A percentile compares a stretch with the other conserved stretches of the same genome.
Conservation (phyloP, 352 stramenopile genomes). For the Phytopythium boreale region DNA sequence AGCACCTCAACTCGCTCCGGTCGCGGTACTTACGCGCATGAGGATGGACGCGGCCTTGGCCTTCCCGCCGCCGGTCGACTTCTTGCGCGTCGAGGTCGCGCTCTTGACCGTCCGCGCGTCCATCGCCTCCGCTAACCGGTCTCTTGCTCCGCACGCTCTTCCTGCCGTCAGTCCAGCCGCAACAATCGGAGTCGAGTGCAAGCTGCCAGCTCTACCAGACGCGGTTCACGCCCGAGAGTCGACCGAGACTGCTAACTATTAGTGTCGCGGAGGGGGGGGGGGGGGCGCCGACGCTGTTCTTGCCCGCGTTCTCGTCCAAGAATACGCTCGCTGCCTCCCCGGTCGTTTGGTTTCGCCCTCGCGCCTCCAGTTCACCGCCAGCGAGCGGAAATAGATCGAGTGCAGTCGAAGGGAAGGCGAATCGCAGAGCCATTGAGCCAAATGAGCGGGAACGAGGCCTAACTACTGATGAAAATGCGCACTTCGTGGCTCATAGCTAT, state of each 20-base stretch:
- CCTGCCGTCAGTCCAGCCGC: background rate
- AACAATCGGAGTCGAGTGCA: background rate
- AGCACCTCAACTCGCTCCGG: background rate
- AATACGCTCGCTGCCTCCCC: background rate
- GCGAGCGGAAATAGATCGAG: background rate
- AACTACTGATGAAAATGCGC: too few relatives aligned
- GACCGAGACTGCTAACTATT: conserved; percentile 2
- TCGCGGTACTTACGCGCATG: conserved; percentile 12
- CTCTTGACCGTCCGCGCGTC: conserved; percentile 21
- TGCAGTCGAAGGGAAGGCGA: background rate
- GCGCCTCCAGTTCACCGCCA: background rate
- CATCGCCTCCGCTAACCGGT: conserved; percentile 7
- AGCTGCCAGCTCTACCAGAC: too few relatives aligned
- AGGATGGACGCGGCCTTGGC: conserved; percentile 39
- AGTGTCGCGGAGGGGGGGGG: background rate
- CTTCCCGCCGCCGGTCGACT: conserved; percentile 11
- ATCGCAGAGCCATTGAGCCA: background rate
- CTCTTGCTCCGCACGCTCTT: background rate
- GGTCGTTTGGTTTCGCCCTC: background rate
- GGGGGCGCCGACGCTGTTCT: too few relatives aligned
- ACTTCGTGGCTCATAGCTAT: too few relatives aligned
- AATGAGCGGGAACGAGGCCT: too few relatives aligned
- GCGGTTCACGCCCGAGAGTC: background rate
- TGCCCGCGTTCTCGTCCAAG: background rate
- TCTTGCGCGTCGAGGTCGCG: conserved; percentile 14